Percentiles rank a stretch among this genome's conserved stretches.
Evolutionary conservation across 179 eudicot species (phyloP).

Genomic region (Silene vulgaris): DNA sequence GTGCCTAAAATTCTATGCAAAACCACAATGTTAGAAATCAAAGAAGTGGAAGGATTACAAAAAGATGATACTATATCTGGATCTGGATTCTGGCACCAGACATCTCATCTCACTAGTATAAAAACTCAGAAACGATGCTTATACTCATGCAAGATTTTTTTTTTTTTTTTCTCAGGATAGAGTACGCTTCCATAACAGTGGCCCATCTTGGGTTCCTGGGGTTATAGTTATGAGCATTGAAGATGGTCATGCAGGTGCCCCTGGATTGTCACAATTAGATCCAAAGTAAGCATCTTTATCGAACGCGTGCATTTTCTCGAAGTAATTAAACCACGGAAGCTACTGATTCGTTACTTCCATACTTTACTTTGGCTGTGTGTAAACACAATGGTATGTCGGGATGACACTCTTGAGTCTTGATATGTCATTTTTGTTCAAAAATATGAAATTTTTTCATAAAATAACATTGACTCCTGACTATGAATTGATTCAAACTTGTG

Average conservation of each 20-base stretch:
- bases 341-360: neutral
- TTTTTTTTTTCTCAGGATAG: conserved; percentile 65
- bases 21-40: neutral
- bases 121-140: neutral
- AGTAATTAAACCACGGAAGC: neutral
- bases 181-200: conserved; percentile 70
- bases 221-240: conserved; percentile 90
- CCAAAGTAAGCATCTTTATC: conserved; percentile 49
- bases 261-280: conserved; percentile 68
- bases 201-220: conserved; percentile 76
- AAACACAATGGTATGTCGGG: neutral
- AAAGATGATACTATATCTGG: neutral
- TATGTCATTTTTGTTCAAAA: neutral
- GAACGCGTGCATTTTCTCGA: conserved; percentile 4
- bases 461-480: neutral
- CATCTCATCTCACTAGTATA: neutral
- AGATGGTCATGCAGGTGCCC: conserved; percentile 67
- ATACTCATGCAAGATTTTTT: conserved; percentile 3
- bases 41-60: neutral
- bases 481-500: neutral
- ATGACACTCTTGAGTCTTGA: neutral
- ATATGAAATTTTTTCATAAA: no score
- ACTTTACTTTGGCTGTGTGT: neutral
- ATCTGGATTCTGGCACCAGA: conserved; percentile 6
- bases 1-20: no score